These are phyloP conservation scores for Dimargaris xerosporica DNA, from an alignment of 192 early-diverging fungal genomes.

Conservation along the genomic window DNA sequence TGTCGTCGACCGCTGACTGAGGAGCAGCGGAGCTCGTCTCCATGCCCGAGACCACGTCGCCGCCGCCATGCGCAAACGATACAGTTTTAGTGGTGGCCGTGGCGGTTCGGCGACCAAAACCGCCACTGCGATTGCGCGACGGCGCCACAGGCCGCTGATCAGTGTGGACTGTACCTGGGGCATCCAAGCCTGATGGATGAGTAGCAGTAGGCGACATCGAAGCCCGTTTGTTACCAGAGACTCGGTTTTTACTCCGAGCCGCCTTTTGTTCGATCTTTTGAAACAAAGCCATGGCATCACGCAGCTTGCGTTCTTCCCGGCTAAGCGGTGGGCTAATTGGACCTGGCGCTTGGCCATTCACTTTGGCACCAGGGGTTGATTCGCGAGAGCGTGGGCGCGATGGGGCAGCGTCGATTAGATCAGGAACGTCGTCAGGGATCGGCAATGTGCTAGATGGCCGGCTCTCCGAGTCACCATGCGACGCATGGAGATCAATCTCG, in stretches of 20 bases:
- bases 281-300: constrained; percentile 11
- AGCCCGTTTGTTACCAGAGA: no score
- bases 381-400: background rate
- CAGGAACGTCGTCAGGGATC: background rate
- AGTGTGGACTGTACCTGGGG: no score
- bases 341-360: background rate
- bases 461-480: background rate
- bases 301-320: constrained; percentile 10
- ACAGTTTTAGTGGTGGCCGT: no score
- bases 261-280: constrained; percentile 6
- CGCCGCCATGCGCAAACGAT: no score
- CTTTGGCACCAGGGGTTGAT: background rate
- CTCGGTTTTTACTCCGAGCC: background rate
- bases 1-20: no score
- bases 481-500: background rate
- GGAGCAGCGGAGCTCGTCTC: no score
- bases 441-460: no score
- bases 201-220: no score
- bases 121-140: background rate
- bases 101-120: constrained; percentile 6
- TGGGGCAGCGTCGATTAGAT: background rate
- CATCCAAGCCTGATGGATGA: no score
- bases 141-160: no score
- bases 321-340: background rate
- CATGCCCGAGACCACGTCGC: no score